Conservation (phyloP, 805 yeast genomes). For the Kodamaea hsintzibuensis region DNA sequence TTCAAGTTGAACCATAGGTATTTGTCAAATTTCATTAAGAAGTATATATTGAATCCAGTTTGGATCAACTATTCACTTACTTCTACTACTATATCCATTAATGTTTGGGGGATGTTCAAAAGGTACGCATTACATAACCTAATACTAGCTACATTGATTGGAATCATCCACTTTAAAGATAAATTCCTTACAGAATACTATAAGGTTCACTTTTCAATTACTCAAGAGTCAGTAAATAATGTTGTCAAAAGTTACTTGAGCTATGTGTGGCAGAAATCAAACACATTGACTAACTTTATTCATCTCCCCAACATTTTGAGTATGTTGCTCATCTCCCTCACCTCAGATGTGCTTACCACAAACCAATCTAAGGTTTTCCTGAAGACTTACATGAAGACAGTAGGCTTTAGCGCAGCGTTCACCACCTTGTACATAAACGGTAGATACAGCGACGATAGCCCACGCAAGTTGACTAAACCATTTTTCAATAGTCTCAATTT, state of each 20-base stretch:
- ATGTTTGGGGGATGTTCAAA: constrained; percentile 29
- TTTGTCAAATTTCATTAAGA: constrained; percentile 32
- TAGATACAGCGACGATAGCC: constrained; percentile 3
- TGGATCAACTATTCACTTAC: constrained; percentile 42
- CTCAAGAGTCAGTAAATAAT: constrained; percentile 7
- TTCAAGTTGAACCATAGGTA: constrained; percentile 37
- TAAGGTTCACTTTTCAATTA: constrained; percentile 18
- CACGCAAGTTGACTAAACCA: constrained; percentile 24
- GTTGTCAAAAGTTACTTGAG: constrained; percentile 18
- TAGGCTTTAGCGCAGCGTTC: constrained; percentile 38
- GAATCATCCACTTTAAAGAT: constrained; percentile 20
- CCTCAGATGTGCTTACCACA: constrained; percentile 28
- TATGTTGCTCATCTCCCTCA: constrained; percentile 33
- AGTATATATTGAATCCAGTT: constrained; percentile 37
- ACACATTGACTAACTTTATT: constrained; percentile 34
- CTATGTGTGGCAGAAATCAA: constrained; percentile 26
- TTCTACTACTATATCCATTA: constrained; percentile 21
- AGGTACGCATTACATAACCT: constrained; percentile 30
- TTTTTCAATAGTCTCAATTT: constrained; percentile 31
- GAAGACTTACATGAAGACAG: constrained; percentile 34
- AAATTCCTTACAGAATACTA: constrained; percentile 24
- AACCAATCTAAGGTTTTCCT: constrained; percentile 27
- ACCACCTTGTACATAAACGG: constrained; percentile 24
- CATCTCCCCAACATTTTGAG: constrained; percentile 39
- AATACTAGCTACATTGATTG: constrained; percentile 19